Conservation (phyloP, 2,329 filamentous ascomycete species). For the Raffaelea arxii region DNA sequence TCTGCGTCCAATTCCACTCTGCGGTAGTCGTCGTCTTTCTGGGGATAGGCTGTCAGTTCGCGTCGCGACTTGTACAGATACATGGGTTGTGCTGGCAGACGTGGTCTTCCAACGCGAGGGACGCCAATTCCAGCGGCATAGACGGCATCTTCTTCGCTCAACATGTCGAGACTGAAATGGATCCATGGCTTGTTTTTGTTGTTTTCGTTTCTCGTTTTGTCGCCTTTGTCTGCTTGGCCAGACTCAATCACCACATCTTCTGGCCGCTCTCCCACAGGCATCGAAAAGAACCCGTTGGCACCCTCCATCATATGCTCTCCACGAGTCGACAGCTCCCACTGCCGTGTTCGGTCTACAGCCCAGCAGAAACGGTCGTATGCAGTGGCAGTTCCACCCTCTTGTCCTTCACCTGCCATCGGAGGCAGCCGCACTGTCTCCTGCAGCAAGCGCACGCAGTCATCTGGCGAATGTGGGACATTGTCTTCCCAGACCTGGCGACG, state of each 20-base stretch:
- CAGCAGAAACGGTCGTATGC: slow-evolving; percentile 21
- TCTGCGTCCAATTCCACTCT: slow-evolving; percentile 8
- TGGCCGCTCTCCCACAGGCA: too few relatives aligned
- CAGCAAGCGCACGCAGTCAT: too few relatives aligned
- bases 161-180: too few relatives aligned
- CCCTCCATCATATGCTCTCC: slow-evolving; percentile 22
- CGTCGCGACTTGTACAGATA: slow-evolving; percentile 20
- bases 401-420: not conserved
- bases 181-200: too few relatives aligned
- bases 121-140: not conserved
- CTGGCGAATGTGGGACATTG: too few relatives aligned
- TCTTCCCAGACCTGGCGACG: too few relatives aligned
- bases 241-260: slow-evolving; percentile 12
- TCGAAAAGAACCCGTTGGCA: too few relatives aligned
- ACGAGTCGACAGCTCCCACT: slow-evolving; percentile 34
- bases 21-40: slow-evolving; percentile 23
- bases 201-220: too few relatives aligned
- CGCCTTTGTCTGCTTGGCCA: slow-evolving; percentile 7
- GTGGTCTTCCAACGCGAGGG: not conserved
- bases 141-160: too few relatives aligned
- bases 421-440: not conserved
- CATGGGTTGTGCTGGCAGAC: slow-evolving; percentile 3
- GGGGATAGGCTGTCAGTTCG: slow-evolving; percentile 22
- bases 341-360: slow-evolving; percentile 28
- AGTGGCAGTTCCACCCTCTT: too few relatives aligned